These are phyloP conservation scores for Peziza echinospora DNA, from an alignment of 495 filamentous ascomycete genomes.

Conservation along the genomic window DNA sequence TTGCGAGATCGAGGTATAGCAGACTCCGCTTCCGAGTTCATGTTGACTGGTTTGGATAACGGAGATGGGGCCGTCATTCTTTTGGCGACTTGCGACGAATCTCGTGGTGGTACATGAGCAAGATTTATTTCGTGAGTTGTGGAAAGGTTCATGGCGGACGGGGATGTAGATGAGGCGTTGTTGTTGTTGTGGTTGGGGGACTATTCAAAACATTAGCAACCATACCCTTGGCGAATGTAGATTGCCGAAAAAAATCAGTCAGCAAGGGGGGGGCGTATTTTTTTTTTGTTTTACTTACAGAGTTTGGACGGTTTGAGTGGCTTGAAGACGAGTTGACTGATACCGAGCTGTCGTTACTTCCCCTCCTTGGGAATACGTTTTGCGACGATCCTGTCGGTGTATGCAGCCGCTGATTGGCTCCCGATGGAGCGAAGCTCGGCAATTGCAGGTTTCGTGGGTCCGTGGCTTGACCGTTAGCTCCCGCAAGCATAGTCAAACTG, in stretches of 20 bases:
- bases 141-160: slow-evolving; percentile 1
- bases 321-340: not conserved
- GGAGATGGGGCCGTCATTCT: slow-evolving; percentile 63
- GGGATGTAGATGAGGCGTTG: slow-evolving; percentile 6
- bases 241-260: not conserved
- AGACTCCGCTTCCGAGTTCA: slow-evolving; percentile 25
- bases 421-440: not conserved
- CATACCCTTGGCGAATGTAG: slow-evolving; percentile 24
- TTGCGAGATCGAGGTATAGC: slow-evolving; percentile 1
- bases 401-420: not conserved
- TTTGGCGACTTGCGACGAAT: slow-evolving; percentile 44
- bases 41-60: slow-evolving; percentile 58
- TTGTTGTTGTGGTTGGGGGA: slow-evolving; percentile 21
- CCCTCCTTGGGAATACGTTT: not conserved
- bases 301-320: not conserved
- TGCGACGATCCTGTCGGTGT: not conserved
- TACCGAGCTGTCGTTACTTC: not conserved
- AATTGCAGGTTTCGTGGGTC: slow-evolving; percentile 11
- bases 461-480: not conserved
- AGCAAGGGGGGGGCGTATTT: not conserved
- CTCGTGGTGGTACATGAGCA: slow-evolving; percentile 44
- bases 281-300: no score
- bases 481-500: slow-evolving; percentile 18
- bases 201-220: slow-evolving; percentile 24
- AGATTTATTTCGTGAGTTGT: slow-evolving; percentile 32